These are phyloP conservation scores for Xylariaceae sp. DNA, from an alignment of 2,329 filamentous ascomycete genomes.

Conservation along the genomic window DNA sequence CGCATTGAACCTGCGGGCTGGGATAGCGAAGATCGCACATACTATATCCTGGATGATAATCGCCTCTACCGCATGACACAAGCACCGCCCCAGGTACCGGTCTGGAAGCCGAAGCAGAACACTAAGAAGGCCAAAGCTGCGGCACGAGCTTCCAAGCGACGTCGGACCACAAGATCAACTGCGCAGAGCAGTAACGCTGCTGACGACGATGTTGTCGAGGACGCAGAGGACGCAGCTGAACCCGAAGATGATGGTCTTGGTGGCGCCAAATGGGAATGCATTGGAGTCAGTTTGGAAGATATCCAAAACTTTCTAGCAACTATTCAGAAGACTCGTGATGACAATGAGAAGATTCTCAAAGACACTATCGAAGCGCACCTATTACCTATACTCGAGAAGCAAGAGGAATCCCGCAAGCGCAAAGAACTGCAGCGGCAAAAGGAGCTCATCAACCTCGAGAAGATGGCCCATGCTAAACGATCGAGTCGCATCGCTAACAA, in stretches of 20 bases:
- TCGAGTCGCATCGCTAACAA: constrained; percentile 85
- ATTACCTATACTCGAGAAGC: constrained; percentile 76
- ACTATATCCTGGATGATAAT: constrained; percentile 91
- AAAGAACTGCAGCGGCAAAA: constrained; percentile 64
- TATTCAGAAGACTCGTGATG: constrained; percentile 71
- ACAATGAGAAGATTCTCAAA: constrained; percentile 76
- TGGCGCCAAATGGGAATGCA: constrained; percentile 81
- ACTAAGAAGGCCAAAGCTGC: constrained; percentile 60
- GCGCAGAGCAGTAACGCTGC: constrained; percentile 38
- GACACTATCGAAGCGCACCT: constrained; percentile 70
- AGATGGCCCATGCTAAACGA: constrained; percentile 87
- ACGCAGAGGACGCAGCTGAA: constrained; percentile 27
- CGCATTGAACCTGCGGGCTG: constrained; percentile 80
- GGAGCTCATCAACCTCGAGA: constrained; percentile 74
- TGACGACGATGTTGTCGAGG: constrained; percentile 32
- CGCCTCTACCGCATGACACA: constrained; percentile 86
- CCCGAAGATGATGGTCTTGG: constrained; percentile 60
- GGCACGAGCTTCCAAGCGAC: constrained; percentile 66
- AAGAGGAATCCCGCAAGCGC: constrained; percentile 67
- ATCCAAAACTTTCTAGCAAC: constrained; percentile 65
- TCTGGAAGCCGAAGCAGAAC: constrained; percentile 57
- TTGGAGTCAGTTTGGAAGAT: constrained; percentile 76
- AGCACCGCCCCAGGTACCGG: constrained; percentile 53
- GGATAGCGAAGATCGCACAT: constrained; percentile 79
- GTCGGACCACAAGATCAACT: constrained; percentile 47